Evolutionary conservation across 1,284 basidiomycete genomes (phyloP), one percentile per base, ranked within the genome.

Genomic region (Ceratobasidium sp.): DNA sequence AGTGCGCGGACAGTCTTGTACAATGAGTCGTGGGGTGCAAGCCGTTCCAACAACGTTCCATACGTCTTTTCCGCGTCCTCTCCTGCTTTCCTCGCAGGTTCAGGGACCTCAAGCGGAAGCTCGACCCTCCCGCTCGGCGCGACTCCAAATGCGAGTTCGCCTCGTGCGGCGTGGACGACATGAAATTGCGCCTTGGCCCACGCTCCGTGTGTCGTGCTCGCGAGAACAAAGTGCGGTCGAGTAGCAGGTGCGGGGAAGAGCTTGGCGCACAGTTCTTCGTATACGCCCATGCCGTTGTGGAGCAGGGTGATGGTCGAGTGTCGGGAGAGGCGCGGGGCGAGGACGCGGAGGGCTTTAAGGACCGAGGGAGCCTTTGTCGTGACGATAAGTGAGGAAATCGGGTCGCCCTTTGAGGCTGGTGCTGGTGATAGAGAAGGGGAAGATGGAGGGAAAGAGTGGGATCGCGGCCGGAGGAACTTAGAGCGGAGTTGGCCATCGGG

Each of bases 271-370:
- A 98, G 87, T 79, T 90, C 86, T 81, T 99, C 96, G 84, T 96
- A 94, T 18, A 97, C 87, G 20, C 96, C 97, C 92, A 98, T 88
- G 87, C 83, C 97, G 83, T 98, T 98, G 83, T 98, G 95, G 68
- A 98, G 85, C 6, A 99, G 89, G 0, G 97, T 94, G 80, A 99
- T 90, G 35, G 96, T 98, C 60, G 92, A 93, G 71, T 89, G 84
- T 0, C 89, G 84, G 4, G 88, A 88, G 38, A 98, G 85, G 27
- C 96, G 90, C 10, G 89, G 89, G 5, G 89, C 84, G 67, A 99
- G 88, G 3, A 85, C 82, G 33, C 86, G 84, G 44, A 99, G 82
- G 2, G 93, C 91, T 1, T 83, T 81, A 0, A 91, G 68, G 0
- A 93, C 93, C 16, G 90, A 86, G 27, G 91, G 88, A 0, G 94